These are phyloP conservation scores for Ramalina peruviana DNA, from an alignment of 495 filamentous ascomycete genomes.

Conservation along the genomic window DNA sequence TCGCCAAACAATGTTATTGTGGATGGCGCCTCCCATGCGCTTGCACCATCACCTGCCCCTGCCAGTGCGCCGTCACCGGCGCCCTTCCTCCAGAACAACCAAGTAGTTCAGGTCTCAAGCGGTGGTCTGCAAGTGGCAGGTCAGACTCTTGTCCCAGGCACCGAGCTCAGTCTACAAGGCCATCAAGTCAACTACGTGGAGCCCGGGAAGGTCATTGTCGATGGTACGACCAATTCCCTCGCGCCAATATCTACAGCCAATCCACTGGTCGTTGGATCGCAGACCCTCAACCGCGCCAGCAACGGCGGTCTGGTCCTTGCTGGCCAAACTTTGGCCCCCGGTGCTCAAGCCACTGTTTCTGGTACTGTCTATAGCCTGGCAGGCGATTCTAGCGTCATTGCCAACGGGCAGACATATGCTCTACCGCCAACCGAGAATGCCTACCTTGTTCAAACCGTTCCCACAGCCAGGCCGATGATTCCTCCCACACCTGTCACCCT, in stretches of 20 bases:
- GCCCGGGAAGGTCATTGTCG: conserved; percentile 1
- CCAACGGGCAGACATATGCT: conserved; percentile 3
- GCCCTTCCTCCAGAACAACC: conserved; percentile 14
- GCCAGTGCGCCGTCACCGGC: conserved; percentile 1
- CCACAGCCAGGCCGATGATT: neutral
- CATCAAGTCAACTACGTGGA: conserved; percentile 2
- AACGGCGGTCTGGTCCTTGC: conserved; percentile 3
- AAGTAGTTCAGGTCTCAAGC: conserved; percentile 2
- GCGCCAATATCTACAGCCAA: neutral
- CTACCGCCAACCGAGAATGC: conserved; percentile 3
- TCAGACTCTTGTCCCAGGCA: neutral
- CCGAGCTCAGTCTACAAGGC: neutral
- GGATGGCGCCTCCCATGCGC: conserved; percentile 16
- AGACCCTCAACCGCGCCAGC: neutral
- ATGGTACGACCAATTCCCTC: conserved; percentile 2
- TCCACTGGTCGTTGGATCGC: conserved; percentile 1
- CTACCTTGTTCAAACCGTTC: neutral
- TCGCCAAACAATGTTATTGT: conserved; percentile 1
- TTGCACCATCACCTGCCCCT: conserved; percentile 7
- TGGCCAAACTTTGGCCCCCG: conserved; percentile 1
- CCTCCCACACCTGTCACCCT: conserved; percentile 1
- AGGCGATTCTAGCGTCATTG: conserved; percentile 2
- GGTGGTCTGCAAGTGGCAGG: conserved; percentile 1
- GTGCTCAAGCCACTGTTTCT: neutral
- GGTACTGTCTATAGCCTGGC: conserved; percentile 2